Conservation (phyloP, 257 asterid species). For the Solanum gracilifrons region DNA sequence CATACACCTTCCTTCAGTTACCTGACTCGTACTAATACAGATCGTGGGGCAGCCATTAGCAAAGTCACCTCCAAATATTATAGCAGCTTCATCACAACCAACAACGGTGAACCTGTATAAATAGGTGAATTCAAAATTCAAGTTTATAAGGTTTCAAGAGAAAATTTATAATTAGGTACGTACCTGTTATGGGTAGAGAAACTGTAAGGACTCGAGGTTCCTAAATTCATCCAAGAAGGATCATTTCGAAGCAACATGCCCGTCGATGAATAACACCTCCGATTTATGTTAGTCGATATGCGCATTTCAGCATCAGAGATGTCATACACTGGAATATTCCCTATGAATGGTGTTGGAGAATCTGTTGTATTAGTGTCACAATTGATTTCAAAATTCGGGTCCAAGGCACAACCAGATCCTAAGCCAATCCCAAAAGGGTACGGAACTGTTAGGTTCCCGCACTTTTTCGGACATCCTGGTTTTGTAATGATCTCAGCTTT, state of each 20-base stretch:
- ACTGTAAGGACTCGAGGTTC: constrained; percentile 22
- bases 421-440: constrained; percentile 30
- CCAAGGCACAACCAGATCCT: constrained; percentile 27
- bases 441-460: constrained; percentile 31
- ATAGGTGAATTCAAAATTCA: background rate
- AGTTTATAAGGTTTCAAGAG: background rate
- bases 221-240: constrained; percentile 17
- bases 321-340: constrained; percentile 14
- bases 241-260: constrained; percentile 1
- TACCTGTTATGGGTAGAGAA: constrained; percentile 39
- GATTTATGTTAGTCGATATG: constrained; percentile 29
- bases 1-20: constrained; percentile 32
- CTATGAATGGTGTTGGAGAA: constrained; percentile 33
- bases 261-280: constrained; percentile 24
- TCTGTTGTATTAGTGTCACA: constrained; percentile 30
- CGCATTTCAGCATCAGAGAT: constrained; percentile 49
- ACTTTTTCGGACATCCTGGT: constrained; percentile 22
- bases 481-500: constrained; percentile 20
- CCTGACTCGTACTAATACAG: constrained; percentile 29
- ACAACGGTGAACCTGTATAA: constrained; percentile 21
- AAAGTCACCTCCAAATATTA: constrained; percentile 18
- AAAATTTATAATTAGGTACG: no score
- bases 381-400: constrained; percentile 17
- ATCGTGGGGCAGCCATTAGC: constrained; percentile 43
- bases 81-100: constrained; percentile 56